Evolutionary conservation across 1,284 basidiomycete genomes (phyloP), one percentile per base, ranked within the genome.

Genomic region (Ceratorhiza oryzae-sativae): DNA sequence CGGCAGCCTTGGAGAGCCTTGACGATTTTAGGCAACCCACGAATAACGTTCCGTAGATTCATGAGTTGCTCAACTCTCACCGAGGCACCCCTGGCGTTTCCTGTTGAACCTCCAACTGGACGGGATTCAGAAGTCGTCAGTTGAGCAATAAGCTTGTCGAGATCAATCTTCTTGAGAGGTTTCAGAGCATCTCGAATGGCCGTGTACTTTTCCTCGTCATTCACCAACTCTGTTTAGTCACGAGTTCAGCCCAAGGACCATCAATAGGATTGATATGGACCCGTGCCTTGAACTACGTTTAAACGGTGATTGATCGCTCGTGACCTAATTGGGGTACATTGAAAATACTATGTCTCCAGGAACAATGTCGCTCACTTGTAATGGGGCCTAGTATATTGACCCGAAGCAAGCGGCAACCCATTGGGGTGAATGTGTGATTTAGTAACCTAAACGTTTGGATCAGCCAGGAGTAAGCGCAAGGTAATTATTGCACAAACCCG

Each of bases 351-450:
- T n/a, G n/a, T n/a, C n/a, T n/a, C n/a, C n/a, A n/a, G n/a, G n/a
- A n/a, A n/a, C n/a, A n/a, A n/a, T n/a, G n/a, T n/a, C n/a, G 77
- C 78, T 59, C 76, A 89, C 94, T 85, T 58, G 90, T 92, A 55
- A 92, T 83, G 0, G 96, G 96, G 30, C 94, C 90, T 10, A 98
- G 84, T 23, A 98, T 86, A 73, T 90, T 95, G 30, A 89, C 86
- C 63, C 93, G 86, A 36, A 98, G 81, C 36, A 95, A 83, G 12
- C 95, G 85, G 3, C 86, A 81, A 0, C 90, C 95, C 94, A 97
- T 97, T 0, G 93, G 89, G 0, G 95, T 97, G 76, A 86, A 91
- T 0, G 94, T 95, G 72, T 91, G 85, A 77, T 97, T 91, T 59
- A 76, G 56, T 15, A 76, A 51, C 10, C 46, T 53, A 20, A 13